Conservation (phyloP, 495 filamentous ascomycete species). For the Penicillium coprophilum region DNA sequence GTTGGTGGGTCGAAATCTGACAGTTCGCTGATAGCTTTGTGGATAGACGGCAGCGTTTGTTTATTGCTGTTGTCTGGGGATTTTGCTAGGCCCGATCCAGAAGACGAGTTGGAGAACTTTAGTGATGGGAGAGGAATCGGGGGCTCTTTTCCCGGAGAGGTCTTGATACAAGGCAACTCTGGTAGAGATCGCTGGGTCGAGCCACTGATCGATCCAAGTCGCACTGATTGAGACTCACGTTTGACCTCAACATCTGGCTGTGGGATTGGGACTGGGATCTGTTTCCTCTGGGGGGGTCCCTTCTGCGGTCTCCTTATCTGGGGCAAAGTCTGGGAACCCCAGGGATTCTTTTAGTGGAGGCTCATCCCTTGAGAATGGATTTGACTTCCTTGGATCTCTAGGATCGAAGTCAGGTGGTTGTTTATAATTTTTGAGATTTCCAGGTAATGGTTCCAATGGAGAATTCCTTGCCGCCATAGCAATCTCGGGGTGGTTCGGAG, state of each 20-base stretch:
- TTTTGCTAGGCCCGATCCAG: conserved; percentile 27
- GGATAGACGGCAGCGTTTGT: conserved; percentile 47
- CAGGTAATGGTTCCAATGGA: conserved; percentile 20
- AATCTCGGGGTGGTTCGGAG: conserved; percentile 46
- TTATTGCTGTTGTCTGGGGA: conserved; percentile 40
- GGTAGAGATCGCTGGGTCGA: neutral
- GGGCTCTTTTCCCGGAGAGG: conserved; percentile 9
- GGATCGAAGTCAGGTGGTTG: neutral
- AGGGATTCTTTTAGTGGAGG: neutral
- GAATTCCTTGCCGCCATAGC: conserved; percentile 29
- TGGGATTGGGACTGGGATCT: neutral
- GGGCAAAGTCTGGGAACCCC: too few species aligned
- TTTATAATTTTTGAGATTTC: conserved; percentile 9
- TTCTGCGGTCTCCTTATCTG: neutral
- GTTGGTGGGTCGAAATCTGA: conserved; percentile 20
- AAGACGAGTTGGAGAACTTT: conserved; percentile 12
- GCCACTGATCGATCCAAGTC: conserved; percentile 6
- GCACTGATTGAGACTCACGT: neutral
- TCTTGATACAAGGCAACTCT: conserved; percentile 3
- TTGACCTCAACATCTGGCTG: conserved; percentile 1
- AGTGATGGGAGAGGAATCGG: conserved; percentile 19
- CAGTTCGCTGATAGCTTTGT: conserved; percentile 38
- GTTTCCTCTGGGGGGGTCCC: neutral
- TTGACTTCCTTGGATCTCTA: neutral
- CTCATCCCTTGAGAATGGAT: neutral